Conservation (phyloP, 2,329 filamentous ascomycete species). For the Geosmithia flava region DNA sequence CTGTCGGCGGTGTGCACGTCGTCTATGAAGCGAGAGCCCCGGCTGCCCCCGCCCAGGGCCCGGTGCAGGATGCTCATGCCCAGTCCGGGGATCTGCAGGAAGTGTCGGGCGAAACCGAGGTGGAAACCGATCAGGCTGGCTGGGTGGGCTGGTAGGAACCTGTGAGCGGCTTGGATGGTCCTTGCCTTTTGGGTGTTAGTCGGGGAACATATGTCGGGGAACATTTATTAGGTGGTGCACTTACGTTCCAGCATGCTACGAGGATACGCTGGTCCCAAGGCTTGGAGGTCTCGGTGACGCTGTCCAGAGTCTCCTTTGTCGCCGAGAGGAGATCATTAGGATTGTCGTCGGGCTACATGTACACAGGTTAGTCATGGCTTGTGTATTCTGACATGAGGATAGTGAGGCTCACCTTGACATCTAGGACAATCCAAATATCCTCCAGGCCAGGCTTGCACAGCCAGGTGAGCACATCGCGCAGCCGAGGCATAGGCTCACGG, state of each 20-base stretch:
- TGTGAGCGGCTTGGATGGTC: conserved; percentile 52
- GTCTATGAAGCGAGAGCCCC: conserved; percentile 51
- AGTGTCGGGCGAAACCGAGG: conserved; percentile 55
- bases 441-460: conserved; percentile 52
- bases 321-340: conserved; percentile 57
- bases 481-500: conserved; percentile 57
- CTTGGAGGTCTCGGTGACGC: conserved; percentile 26
- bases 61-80: conserved; percentile 69
- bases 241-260: conserved; percentile 71
- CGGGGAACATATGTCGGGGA: background rate
- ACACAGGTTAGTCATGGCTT: background rate
- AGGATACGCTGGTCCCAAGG: conserved; percentile 66
- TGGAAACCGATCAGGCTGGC: conserved; percentile 59
- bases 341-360: conserved; percentile 52
- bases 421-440: conserved; percentile 69
- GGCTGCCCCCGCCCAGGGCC: conserved; percentile 51
- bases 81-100: conserved; percentile 52
- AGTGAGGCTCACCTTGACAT: conserved; percentile 58
- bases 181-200: conserved; percentile 32
- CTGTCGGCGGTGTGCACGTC: conserved; percentile 37
- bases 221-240: conserved; percentile 3
- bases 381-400: background rate
- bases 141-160: conserved; percentile 49
- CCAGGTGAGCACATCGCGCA: conserved; percentile 64
- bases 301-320: conserved; percentile 50